Base-by-base conservation (phyloP, 2,329 filamentous ascomycete species). In the Botrytis fragariae region DNA sequence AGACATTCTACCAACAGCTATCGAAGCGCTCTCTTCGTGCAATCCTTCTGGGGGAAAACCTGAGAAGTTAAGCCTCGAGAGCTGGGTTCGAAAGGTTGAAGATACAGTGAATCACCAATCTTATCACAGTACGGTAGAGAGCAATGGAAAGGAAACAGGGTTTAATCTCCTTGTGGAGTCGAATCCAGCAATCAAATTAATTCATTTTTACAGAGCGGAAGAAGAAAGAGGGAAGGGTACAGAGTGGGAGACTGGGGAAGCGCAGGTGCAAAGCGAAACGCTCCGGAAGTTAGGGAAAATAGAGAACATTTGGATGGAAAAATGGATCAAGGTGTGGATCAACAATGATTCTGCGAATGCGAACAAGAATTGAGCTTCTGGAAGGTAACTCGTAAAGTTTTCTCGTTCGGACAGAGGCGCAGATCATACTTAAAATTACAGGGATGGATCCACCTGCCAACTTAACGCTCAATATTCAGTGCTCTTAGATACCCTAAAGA, bases 181-280 rank as follows among this genome's bases (percentile, higher is more conserved):
- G 7, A 69, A 59, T 6, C 65, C 65, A 6, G 65, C 48, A 20
- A 59, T 54, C 35, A 59, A 69, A 59, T 42, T 69, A 14, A 14
- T 32, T 9, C 65, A 69, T 37, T 69, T 69, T 7, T 57, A 69
- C 32, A 59, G 29, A 51, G 25, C 48, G 8, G 65, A 57, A 44
- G 35, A 57, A 59, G 44, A 0, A 25, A 59, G 25, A 14, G 8
- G 44, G 48, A 8, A 42, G 22, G 25, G 48, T 16, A 59, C 44
- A 14, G 25, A 69, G 65, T 69, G 65, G 65, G 65, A 69, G 14
- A 69, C 65, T 10, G 48, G 35, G 25, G 44, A 37, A 25, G 65
- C 65, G 48, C 65, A 59, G 39, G 22, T 20, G 35, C 45, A 69
- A 22, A 57, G 48, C 37, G 16, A 59, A 25, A 59, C 4, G 18